Percentiles rank a stretch among this genome's conserved stretches.
Conservation (phyloP, 1,284 basidiomycete genomes). For the Fomitopsis schrenkii region DNA sequence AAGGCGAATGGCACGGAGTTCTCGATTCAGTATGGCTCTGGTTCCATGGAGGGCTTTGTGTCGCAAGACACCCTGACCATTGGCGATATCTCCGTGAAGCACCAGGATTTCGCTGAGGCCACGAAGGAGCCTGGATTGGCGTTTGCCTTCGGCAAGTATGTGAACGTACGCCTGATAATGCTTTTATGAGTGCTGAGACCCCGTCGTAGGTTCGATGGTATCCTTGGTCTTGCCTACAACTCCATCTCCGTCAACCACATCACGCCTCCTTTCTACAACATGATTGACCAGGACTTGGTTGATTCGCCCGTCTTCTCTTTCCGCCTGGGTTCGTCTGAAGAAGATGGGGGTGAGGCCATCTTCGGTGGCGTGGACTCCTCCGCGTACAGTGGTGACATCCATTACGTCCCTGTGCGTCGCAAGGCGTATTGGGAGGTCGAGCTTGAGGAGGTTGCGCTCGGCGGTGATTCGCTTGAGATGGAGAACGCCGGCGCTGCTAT, state of each 20-base stretch:
- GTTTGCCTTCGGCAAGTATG: conserved; percentile 94
- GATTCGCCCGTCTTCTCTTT: conserved; percentile 92
- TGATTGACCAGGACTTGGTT: conserved; percentile 84
- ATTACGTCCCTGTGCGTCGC: conserved; percentile 89
- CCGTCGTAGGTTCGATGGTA: conserved; percentile 84
- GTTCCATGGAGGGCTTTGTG: conserved; percentile 96
- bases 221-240: conserved; percentile 93
- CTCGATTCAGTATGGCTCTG: conserved; percentile 94
- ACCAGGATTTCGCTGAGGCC: conserved; percentile 94
- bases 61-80: conserved; percentile 84
- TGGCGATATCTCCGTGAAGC: conserved; percentile 77
- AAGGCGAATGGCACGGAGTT: conserved; percentile 91
- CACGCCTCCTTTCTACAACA: conserved; percentile 92
- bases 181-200: neutral
- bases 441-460: conserved; percentile 82
- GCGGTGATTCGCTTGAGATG: conserved; percentile 80
- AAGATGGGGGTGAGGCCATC: conserved; percentile 88
- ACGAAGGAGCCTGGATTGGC: conserved; percentile 96
- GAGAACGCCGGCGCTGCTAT: conserved; percentile 95
- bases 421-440: conserved; percentile 99
- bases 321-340: conserved; percentile 85
- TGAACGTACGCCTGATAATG: conserved; percentile 10
- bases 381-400: conserved; percentile 82
- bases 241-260: conserved; percentile 96
- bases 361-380: conserved; percentile 89